Percentiles rank a stretch among this genome's conserved stretches.
phyloP scores from a whole-genome alignment of 2,329 filamentous ascomycete genomes.

The Clonostachys rosea region DNA sequence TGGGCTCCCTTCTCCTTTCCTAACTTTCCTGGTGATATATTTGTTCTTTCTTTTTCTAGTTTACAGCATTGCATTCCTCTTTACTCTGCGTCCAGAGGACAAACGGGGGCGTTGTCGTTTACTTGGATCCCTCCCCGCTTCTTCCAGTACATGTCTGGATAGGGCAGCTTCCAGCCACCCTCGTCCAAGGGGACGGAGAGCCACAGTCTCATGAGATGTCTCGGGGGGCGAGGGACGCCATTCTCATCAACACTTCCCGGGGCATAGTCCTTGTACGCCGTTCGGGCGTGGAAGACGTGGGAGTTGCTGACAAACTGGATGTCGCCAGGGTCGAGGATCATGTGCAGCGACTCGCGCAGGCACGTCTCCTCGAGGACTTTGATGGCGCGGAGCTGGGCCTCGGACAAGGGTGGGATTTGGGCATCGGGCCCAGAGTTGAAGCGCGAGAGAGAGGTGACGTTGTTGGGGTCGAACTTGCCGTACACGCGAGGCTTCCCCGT shows the following conservation, averaged over 20 bases:
- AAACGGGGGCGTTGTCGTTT: conserved; percentile 70
- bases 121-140: conserved; percentile 90
- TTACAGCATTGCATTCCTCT: background rate
- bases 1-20: too few relatives aligned
- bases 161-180: conserved; percentile 81
- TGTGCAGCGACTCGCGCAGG: conserved; percentile 68
- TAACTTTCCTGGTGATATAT: background rate
- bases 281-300: conserved; percentile 77
- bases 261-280: conserved; percentile 56
- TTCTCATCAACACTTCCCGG: background rate
- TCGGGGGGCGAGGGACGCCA: conserved; percentile 23
- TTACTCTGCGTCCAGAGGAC: conserved; percentile 74
- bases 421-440: conserved; percentile 54
- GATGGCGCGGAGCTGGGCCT: conserved; percentile 63
- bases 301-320: conserved; percentile 82
- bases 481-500: conserved; percentile 34
- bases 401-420: conserved; percentile 38
- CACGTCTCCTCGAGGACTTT: conserved; percentile 63
- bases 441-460: conserved; percentile 67
- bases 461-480: conserved; percentile 89
- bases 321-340: conserved; percentile 82
- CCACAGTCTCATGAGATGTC: conserved; percentile 83
- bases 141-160: conserved; percentile 75
- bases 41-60: background rate
- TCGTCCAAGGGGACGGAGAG: conserved; percentile 75